Conservation (phyloP, 139 green algal genomes). For the Asterochloris erici region DNA sequence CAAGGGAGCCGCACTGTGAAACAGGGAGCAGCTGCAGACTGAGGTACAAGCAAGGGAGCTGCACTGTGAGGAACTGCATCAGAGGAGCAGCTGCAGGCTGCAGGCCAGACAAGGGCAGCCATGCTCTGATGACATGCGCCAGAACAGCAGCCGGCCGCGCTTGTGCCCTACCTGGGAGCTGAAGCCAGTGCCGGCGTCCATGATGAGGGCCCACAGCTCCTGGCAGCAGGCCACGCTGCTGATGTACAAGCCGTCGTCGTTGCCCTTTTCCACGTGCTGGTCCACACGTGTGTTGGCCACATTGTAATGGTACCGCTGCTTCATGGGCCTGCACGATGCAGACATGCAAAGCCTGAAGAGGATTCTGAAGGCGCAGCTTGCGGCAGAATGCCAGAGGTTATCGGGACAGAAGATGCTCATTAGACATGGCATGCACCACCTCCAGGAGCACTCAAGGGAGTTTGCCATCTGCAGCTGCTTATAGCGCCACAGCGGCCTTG, state of each 20-base stretch:
- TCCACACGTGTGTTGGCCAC: slow-evolving; percentile 92
- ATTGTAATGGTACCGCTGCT: slow-evolving; percentile 99
- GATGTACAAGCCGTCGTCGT: slow-evolving; percentile 98
- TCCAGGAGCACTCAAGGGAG: too few relatives aligned
- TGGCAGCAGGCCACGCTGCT: slow-evolving; percentile 92
- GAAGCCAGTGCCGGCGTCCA: slow-evolving; percentile 96
- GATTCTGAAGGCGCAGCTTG: neutral
- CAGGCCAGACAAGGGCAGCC: neutral
- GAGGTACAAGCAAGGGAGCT: too few relatives aligned
- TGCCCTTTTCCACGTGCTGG: slow-evolving; percentile 96
- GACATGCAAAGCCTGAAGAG: slow-evolving; percentile 32
- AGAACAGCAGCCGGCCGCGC: neutral
- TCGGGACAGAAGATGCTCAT: neutral
- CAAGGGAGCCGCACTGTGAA: too few relatives aligned
- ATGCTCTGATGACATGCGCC: neutral
- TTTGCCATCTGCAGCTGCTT: too few relatives aligned
- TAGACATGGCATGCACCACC: too few relatives aligned
- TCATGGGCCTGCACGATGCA: slow-evolving; percentile 99
- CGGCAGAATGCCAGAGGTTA: neutral
- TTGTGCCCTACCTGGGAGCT: slow-evolving; percentile 57
- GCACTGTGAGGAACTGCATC: neutral
- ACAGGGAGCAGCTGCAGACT: too few relatives aligned
- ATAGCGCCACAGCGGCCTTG: too few relatives aligned
- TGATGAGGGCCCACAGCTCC: slow-evolving; percentile 97
- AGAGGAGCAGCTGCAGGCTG: neutral